A percentile compares a stretch with the other conserved stretches of the same genome.
phyloP scores from a whole-genome alignment of 1,139 yeast species.

The Taphrina pruni region DNA sequence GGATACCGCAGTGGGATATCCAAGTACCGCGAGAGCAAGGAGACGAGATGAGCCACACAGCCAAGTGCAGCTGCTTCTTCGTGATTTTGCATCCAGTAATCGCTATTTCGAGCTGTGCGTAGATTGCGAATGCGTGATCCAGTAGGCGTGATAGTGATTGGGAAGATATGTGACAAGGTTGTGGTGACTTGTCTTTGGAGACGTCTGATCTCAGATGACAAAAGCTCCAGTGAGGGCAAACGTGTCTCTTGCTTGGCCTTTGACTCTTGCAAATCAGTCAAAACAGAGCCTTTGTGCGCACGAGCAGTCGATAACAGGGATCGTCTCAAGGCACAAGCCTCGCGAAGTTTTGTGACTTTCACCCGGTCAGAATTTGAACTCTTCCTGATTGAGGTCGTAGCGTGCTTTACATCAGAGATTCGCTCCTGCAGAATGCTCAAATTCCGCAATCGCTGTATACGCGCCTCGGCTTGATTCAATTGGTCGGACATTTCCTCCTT shows the following conservation, averaged over 20 bases:
- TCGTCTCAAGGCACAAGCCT: constrained; percentile 8
- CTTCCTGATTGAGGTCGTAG: not conserved
- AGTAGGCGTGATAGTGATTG: constrained; percentile 4
- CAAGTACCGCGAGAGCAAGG: constrained; percentile 56
- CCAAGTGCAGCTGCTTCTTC: constrained; percentile 61
- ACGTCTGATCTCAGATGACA: constrained; percentile 30
- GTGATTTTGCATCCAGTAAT: constrained; percentile 42
- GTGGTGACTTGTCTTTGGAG: constrained; percentile 26
- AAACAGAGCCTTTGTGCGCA: not conserved
- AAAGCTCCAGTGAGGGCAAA: constrained; percentile 1
- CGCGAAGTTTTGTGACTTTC: constrained; percentile 2
- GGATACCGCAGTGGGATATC: constrained; percentile 61
- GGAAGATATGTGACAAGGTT: constrained; percentile 19
- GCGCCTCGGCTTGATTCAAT: constrained; percentile 14
- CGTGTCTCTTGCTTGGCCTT: not conserved
- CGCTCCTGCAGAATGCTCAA: not conserved
- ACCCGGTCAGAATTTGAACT: not conserved
- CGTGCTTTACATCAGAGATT: not conserved
- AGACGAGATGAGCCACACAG: constrained; percentile 57
- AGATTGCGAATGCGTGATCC: constrained; percentile 17
- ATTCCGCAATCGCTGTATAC: not conserved
- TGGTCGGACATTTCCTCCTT: not conserved
- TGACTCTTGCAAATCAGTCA: constrained; percentile 3
- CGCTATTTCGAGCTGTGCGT: constrained; percentile 27
- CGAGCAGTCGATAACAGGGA: not conserved